These are phyloP conservation scores for Jackrogersella multiformis DNA, from an alignment of 495 filamentous ascomycete genomes.

Conservation along the genomic window DNA sequence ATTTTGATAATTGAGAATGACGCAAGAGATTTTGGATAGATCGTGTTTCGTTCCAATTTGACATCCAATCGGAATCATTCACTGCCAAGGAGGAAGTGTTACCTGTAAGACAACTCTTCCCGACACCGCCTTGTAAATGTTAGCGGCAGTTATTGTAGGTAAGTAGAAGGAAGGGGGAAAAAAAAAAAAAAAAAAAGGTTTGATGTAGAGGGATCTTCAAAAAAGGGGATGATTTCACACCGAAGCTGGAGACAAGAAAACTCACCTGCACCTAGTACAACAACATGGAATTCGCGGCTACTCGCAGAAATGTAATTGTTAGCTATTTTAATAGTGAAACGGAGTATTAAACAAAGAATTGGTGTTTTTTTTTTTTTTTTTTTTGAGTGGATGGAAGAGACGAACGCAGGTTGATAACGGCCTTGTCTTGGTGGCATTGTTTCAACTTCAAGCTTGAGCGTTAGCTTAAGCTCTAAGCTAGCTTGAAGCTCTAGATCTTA, in stretches of 20 bases:
- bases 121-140: slow-evolving; percentile 79
- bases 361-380: too few relatives aligned
- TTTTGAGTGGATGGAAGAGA: slow-evolving; percentile 11
- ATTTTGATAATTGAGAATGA: slow-evolving; percentile 20
- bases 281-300: slow-evolving; percentile 89
- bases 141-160: slow-evolving; percentile 45
- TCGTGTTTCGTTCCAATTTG: slow-evolving; percentile 33
- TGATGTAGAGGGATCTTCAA: slow-evolving; percentile 9
- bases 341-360: background rate
- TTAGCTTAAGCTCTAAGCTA: slow-evolving; percentile 37
- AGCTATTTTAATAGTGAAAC: slow-evolving; percentile 15
- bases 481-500: slow-evolving; percentile 34
- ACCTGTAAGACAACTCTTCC: slow-evolving; percentile 98
- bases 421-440: slow-evolving; percentile 42
- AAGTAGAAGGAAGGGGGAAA: too few relatives aligned
- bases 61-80: slow-evolving; percentile 32
- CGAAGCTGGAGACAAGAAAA: slow-evolving; percentile 17
- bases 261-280: slow-evolving; percentile 87
- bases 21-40: slow-evolving; percentile 11
- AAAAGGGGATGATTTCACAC: slow-evolving; percentile 10
- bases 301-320: slow-evolving; percentile 26
- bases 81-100: slow-evolving; percentile 40
- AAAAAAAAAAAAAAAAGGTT: slow-evolving; percentile 17
- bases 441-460: slow-evolving; percentile 13
- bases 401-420: slow-evolving; percentile 42